A percentile compares a stretch with the other conserved stretches of the same genome.
These are phyloP conservation scores for Mycena galopus DNA, from an alignment of 768 basidiomycete species.

Conservation along the genomic window DNA sequence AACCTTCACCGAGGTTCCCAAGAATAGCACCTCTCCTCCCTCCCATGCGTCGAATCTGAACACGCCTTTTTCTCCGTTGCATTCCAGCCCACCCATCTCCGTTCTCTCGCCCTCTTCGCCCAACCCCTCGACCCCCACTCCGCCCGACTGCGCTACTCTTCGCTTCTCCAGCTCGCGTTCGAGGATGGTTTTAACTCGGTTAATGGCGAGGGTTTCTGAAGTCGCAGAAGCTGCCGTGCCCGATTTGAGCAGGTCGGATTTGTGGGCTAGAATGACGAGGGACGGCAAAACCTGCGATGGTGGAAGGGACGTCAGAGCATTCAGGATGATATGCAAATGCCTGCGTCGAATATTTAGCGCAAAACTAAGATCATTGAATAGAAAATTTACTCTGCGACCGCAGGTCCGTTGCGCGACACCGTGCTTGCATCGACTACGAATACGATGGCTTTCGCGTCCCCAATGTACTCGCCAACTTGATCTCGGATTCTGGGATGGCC, in stretches of 20 bases:
- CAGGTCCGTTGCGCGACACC: constrained; percentile 79
- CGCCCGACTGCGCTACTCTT: constrained; percentile 69
- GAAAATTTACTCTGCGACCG: constrained; percentile 81
- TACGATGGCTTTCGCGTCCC: constrained; percentile 72
- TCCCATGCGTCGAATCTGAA: constrained; percentile 90
- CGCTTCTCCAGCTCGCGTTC: constrained; percentile 90
- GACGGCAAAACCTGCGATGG: constrained; percentile 74
- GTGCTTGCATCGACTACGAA: constrained; percentile 88
- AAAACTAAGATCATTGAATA: constrained; percentile 13
- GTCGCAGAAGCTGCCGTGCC: constrained; percentile 52
- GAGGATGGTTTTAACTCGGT: constrained; percentile 80
- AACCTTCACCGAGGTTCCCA: constrained; percentile 66
- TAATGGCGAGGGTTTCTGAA: constrained; percentile 66
- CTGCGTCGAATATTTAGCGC: constrained; percentile 51
- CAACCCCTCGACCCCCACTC: constrained; percentile 79
- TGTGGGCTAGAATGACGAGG: constrained; percentile 81
- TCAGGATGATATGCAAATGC: constrained; percentile 79
- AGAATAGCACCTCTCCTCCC: constrained; percentile 80
- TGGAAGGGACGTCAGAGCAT: constrained; percentile 78
- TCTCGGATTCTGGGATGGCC: constrained; percentile 87
- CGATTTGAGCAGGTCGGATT: constrained; percentile 76
- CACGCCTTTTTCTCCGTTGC: constrained; percentile 62
- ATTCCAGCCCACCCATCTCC: constrained; percentile 83
- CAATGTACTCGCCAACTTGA: constrained; percentile 77
- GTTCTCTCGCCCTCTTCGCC: constrained; percentile 75